A percentile compares a stretch with the other conserved stretches of the same genome.
Evolutionary conservation across 768 basidiomycete species (phyloP).

Genomic region (Fistulinella prunicolor): DNA sequence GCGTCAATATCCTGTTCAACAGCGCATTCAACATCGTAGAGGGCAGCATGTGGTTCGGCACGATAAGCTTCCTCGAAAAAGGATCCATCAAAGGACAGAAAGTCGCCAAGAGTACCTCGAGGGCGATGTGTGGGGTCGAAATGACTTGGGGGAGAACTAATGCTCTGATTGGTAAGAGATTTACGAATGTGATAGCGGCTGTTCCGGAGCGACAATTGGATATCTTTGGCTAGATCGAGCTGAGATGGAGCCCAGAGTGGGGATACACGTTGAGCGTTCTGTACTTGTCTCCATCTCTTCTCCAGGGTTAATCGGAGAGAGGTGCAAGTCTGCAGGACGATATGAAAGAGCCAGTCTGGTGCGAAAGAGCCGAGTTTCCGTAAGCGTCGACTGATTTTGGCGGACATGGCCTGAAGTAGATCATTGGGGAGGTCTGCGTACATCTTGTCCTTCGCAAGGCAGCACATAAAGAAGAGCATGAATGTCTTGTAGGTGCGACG

Average conservation of each 20-base stretch:
- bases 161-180: not conserved
- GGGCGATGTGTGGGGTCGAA: constrained; percentile 2
- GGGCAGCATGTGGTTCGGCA: constrained; percentile 8
- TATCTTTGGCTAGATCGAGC: constrained; percentile 16
- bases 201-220: not conserved
- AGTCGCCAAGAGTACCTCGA: constrained; percentile 10
- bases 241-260: constrained; percentile 28
- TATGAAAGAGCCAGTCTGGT: not conserved
- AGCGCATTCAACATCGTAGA: constrained; percentile 30
- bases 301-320: not conserved
- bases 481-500: constrained; percentile 29
- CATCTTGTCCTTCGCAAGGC: constrained; percentile 6
- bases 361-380: not conserved
- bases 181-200: not conserved
- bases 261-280: constrained; percentile 9
- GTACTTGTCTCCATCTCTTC: not conserved
- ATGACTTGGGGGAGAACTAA: fast-evolving
- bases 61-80: constrained; percentile 7
- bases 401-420: not conserved
- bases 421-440: not conserved
- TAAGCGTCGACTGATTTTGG: not conserved
- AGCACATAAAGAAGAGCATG: constrained; percentile 25
- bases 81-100: not conserved
- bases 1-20: constrained; percentile 29
- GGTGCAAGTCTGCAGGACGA: not conserved